These are phyloP conservation scores for Aspergillaceae sp. DNA, from an alignment of 2,329 filamentous ascomycete genomes.

Conservation along the genomic window DNA sequence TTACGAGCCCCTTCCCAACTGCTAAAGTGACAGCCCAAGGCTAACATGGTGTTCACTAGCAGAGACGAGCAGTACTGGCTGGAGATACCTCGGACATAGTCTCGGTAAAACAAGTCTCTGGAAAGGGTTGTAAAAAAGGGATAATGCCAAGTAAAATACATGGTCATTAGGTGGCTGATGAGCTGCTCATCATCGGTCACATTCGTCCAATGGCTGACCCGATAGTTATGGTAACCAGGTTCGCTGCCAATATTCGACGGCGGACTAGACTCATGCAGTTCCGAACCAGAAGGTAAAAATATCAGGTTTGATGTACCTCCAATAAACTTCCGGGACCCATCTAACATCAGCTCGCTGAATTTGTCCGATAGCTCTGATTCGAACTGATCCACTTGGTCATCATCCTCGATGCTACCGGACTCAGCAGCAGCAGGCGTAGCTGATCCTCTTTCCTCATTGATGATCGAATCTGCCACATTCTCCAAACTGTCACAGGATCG, in stretches of 20 bases:
- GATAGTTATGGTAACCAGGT: conserved; percentile 48
- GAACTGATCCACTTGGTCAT: conserved; percentile 39
- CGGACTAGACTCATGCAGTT: conserved; percentile 32
- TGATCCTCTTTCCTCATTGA: conserved; percentile 44
- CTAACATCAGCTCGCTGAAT: conserved; percentile 83
- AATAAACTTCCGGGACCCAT: conserved; percentile 82
- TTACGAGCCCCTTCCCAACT: conserved; percentile 63
- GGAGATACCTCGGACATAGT: conserved; percentile 63
- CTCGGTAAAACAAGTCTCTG: conserved; percentile 74
- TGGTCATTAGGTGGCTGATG: conserved; percentile 79
- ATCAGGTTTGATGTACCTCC: conserved; percentile 92
- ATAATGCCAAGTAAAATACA: conserved; percentile 99
- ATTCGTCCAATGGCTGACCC: conserved; percentile 76
- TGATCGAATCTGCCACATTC: conserved; percentile 52
- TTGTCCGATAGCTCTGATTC: conserved; percentile 82
- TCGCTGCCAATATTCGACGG: conserved; percentile 26
- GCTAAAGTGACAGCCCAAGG: conserved; percentile 89
- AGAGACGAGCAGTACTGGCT: conserved; percentile 79
- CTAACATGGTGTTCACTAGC: conserved; percentile 87
- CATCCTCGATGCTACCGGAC: conserved; percentile 26
- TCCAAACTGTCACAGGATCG: conserved; percentile 72
- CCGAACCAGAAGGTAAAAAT: conserved; percentile 54
- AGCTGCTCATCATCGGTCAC: conserved; percentile 73
- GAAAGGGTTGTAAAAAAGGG: conserved; percentile 89
- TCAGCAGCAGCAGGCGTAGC: conserved; percentile 30